phyloP scores from a whole-genome alignment of 306 rosid genomes.

The Acacia acuminata region DNA sequence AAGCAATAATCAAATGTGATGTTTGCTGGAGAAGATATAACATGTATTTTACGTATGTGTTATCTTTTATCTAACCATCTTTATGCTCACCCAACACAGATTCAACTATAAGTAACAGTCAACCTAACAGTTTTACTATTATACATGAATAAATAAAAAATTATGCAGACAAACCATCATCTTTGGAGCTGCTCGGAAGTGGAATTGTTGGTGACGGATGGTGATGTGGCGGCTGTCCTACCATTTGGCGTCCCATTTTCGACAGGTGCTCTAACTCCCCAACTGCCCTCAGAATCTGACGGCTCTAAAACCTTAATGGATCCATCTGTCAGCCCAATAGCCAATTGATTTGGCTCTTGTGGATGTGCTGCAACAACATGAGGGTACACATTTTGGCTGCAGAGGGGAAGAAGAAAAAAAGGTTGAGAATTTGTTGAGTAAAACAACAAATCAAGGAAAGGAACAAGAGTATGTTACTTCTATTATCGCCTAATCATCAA shows the following conservation, averaged over 20 bases:
- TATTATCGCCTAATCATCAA: not conserved
- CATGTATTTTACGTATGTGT: constrained; percentile 1
- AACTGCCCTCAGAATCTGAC: constrained; percentile 46
- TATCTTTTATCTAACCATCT: constrained; percentile 21
- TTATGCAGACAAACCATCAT: constrained; percentile 32
- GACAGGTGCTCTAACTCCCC: constrained; percentile 41
- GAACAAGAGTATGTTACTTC: not conserved
- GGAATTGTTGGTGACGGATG: constrained; percentile 51
- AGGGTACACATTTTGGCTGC: constrained; percentile 60
- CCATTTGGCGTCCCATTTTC: constrained; percentile 34
- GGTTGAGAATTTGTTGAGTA: constrained; percentile 12
- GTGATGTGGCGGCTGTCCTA: constrained; percentile 48
- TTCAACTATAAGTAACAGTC: constrained; percentile 18
- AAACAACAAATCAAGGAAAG: not conserved
- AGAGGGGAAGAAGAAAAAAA: constrained; percentile 23
- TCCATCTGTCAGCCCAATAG: constrained; percentile 71
- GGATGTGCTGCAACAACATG: constrained; percentile 65
- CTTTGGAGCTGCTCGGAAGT: constrained; percentile 49
- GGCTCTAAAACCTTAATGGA: constrained; percentile 65
- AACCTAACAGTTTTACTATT: constrained; percentile 28
- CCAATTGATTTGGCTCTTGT: constrained; percentile 59
- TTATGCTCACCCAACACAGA: constrained; percentile 11
- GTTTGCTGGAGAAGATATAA: constrained; percentile 12
- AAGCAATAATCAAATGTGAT: constrained; percentile 20
- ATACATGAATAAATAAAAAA: constrained; percentile 26